phyloP scores from a whole-genome alignment of 768 basidiomycete genomes.

The Nidularia sp. region DNA sequence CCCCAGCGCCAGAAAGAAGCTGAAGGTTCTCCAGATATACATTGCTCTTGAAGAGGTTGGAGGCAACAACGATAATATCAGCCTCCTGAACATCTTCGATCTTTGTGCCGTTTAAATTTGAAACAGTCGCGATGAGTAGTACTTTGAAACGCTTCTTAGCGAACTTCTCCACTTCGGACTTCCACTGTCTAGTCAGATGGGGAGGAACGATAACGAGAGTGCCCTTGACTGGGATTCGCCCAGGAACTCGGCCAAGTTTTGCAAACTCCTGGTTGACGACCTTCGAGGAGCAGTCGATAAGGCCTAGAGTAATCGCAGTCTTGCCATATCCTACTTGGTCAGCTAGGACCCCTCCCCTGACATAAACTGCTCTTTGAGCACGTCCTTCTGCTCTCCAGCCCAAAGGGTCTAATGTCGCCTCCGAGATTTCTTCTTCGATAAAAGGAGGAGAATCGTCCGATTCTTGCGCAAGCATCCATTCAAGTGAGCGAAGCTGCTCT shows the following conservation, averaged over 20 bases:
- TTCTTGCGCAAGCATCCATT: slow-evolving; percentile 91
- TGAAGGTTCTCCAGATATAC: slow-evolving; percentile 78
- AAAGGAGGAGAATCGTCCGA: slow-evolving; percentile 61
- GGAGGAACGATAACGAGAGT: slow-evolving; percentile 86
- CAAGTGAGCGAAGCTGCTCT: slow-evolving; percentile 86
- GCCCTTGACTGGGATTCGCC: slow-evolving; percentile 75
- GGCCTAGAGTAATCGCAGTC: slow-evolving; percentile 89
- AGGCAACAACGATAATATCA: slow-evolving; percentile 83
- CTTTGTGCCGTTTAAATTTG: slow-evolving; percentile 67
- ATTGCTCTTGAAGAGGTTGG: slow-evolving; percentile 77
- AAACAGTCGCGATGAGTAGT: slow-evolving; percentile 61
- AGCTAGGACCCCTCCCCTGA: slow-evolving; percentile 89
- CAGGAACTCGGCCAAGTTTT: slow-evolving; percentile 40
- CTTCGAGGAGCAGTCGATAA: slow-evolving; percentile 71
- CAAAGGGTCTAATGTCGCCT: slow-evolving; percentile 79
- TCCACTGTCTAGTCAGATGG: slow-evolving; percentile 89
- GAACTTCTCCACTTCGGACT: slow-evolving; percentile 82
- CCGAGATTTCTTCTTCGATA: slow-evolving; percentile 91
- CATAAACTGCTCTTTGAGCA: slow-evolving; percentile 67
- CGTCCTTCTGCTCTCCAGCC: slow-evolving; percentile 96
- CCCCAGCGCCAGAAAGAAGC: slow-evolving; percentile 61
- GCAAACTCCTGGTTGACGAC: slow-evolving; percentile 55
- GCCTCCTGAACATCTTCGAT: slow-evolving; percentile 75
- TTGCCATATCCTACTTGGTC: slow-evolving; percentile 98
- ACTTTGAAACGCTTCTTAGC: slow-evolving; percentile 58